phyloP scores from a whole-genome alignment of 768 basidiomycete species.

The Tephrocybe sp. region DNA sequence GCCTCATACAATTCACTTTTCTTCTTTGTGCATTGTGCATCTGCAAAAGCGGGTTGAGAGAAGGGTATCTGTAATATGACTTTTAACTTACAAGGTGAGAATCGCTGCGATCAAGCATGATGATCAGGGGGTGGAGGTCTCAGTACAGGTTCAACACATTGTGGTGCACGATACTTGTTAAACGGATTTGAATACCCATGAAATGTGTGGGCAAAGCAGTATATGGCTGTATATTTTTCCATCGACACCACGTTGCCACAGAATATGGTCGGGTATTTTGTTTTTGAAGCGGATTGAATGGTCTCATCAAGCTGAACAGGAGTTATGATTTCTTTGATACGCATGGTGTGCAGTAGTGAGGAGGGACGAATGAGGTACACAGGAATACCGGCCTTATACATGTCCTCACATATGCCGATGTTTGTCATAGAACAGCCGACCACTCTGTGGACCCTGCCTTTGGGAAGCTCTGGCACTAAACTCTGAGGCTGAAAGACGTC shows the following conservation, averaged over 20 bases:
- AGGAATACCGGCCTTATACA: not conserved
- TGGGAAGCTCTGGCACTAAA: not conserved
- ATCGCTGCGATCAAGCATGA: not conserved
- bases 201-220: not conserved
- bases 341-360: not conserved
- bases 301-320: not conserved
- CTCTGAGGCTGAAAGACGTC: not conserved
- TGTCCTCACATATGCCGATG: not conserved
- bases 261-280: not conserved
- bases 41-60: not conserved
- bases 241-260: not conserved
- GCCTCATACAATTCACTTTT: no score
- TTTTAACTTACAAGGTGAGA: constrained; percentile 8
- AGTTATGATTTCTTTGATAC: not conserved
- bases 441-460: not conserved
- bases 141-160: no score
- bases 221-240: not conserved
- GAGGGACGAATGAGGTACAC: constrained; percentile 5
- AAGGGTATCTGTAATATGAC: no score
- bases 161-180: not conserved
- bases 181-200: constrained; percentile 2
- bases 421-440: constrained; percentile 4
- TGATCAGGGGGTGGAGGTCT: not conserved
- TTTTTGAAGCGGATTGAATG: not conserved
- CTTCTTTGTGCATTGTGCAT: not conserved